Base-by-base conservation (phyloP, 805 yeast species). In the Candida manassasensis region DNA sequence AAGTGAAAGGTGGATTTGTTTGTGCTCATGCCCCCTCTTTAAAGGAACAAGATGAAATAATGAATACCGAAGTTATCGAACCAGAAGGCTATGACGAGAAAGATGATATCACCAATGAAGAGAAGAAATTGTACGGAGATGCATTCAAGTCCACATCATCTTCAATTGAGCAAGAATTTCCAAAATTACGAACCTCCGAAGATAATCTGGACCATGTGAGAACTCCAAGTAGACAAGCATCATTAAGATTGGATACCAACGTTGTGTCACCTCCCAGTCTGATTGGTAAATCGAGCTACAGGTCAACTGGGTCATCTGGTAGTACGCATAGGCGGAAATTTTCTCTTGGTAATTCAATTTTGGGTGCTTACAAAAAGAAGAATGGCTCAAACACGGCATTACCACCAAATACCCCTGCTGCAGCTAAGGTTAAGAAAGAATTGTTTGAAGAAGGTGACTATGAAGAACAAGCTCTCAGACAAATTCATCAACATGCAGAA, bases 1-100 rank as follows among this genome's bases (percentile, higher is more conserved):
- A 89, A 60, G 95, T 89, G 15, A 83, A 83, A 52, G 97, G 97
- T 39, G 97, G 97, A 0, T 89, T 90, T 56, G 74, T 86, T 16
- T 89, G 97, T 64, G 71, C 78, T 7, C 88, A 84, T 50, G 65
- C 74, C 22, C 73, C 81, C 27, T 74, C 79, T 3, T 65, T 68
- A 38, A 30, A 16, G 18, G 33, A 30, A 21, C 43, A 59, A 36
- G 21, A 27, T 11, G 40, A 38, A 12, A 33, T 36, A 12, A 12
- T 21, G 21, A 15, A 15, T 17, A 29, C 15, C 4, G 24, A 27
- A 7, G 19, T 27, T 27, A 15, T 24, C 5, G 27, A 30, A 19
- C n/a, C 21, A 15, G 35, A 32, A 21, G 33, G 18, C 9, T 33
- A 34, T n/a, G 19, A 14, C 7, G 29, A 27, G 12, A 44, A 38